A percentile compares a stretch with the other conserved stretches of the same genome.
Conservation (phyloP, 768 basidiomycete genomes). For the Lyophyllum semitale region DNA sequence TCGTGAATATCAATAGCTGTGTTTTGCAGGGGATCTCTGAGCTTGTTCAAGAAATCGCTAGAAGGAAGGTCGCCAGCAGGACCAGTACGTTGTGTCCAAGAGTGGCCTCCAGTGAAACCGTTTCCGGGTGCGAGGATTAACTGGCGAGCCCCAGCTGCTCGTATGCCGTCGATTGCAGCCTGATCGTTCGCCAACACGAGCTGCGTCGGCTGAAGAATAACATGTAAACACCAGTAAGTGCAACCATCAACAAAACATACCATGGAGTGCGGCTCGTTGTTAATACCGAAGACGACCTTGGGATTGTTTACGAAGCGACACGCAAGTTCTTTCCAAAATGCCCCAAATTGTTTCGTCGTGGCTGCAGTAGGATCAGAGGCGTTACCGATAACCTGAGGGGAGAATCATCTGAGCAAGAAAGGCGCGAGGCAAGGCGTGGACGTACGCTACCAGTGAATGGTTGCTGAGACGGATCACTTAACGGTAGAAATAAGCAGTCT, state of each 20-base stretch:
- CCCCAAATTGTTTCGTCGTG: conserved; percentile 42
- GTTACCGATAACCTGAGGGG: conserved; percentile 44
- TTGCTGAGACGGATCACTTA: conserved; percentile 44
- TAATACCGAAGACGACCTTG: conserved; percentile 47
- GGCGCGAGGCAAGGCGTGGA: not conserved
- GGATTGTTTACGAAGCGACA: conserved; percentile 39
- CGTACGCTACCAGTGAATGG: conserved; percentile 45
- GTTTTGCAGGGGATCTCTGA: conserved; percentile 41
- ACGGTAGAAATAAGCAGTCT: not conserved
- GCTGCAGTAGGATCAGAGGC: conserved; percentile 45
- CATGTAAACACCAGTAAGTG: not conserved
- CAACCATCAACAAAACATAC: conserved; percentile 18
- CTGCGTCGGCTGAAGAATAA: conserved; percentile 33
- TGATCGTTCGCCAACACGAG: conserved; percentile 45
- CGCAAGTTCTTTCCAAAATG: conserved; percentile 45
- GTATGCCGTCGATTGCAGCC: conserved; percentile 45
- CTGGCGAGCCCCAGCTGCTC: conserved; percentile 38
- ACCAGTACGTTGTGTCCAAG: conserved; percentile 41
- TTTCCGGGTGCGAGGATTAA: conserved; percentile 50
- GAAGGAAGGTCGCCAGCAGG: conserved; percentile 35
- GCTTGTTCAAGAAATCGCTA: conserved; percentile 41
- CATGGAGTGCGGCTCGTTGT: conserved; percentile 51
- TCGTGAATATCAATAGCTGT: conserved; percentile 50
- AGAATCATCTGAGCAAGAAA: not conserved
- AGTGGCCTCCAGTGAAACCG: conserved; percentile 47